Base-by-base conservation (phyloP, 2,329 filamentous ascomycete genomes). In the Nemania sp. region DNA sequence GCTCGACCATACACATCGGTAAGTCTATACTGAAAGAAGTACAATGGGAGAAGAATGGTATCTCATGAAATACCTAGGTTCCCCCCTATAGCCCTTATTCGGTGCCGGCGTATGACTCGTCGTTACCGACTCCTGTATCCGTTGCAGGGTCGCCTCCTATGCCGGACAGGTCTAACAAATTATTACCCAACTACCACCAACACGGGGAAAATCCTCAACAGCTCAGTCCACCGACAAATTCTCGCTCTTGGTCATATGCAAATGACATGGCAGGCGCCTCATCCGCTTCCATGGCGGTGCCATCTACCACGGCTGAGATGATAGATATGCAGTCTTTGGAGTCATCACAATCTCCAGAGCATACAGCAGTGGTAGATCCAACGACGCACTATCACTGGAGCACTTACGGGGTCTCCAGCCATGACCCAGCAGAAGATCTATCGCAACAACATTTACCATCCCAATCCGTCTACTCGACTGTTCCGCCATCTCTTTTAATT, bases 61-160 rank as follows among this genome's bases (percentile, higher is more conserved):
- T 22, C 67, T 71, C 13, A 71, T 51, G 15, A 29, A 41, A 18
- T 13, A 45, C 47, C 20, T 20, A 71, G 70, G 55, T 52, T 43
- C 35, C 69, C 49, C 77, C 78, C 18, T 82, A 81, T 74, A 79
- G 77, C 75, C 76, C 78, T 60, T 79, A 80, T 55, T 73, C 80
- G 15, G 73, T 73, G 62, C 74, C 71, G 61, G 75, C 74, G 69
- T 82, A 80, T 77, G 84, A 86, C 70, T 75, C 81, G 43, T 80
- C 79, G 52, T 78, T 87, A 63, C 77, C 86, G 56, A 86, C 85
- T n/a, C 85, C 86, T 27, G 82, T 82, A n/a, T 87, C 86, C 54
- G 79, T 79, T 55, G 79, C 80, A 63, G 81, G 78, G 29, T 87
- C 85, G 35, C 85, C 85, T 61, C 82, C 82, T 56, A 72, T 85